These are phyloP conservation scores for Leishmania amazonensis DNA, from an alignment of 208 protist species.

Conservation along the genomic window DNA sequence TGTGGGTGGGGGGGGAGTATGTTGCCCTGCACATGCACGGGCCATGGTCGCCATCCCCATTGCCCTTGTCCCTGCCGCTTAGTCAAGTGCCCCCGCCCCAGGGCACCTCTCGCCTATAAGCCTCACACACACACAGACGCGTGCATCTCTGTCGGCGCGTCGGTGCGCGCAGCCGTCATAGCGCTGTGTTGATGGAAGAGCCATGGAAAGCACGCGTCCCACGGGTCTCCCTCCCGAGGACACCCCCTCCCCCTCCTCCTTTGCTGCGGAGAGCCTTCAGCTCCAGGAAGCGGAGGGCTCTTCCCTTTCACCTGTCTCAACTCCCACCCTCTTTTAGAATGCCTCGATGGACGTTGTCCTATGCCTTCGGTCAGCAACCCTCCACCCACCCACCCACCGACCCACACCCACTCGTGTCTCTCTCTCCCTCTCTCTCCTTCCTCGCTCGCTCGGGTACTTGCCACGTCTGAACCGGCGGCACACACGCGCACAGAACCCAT, in stretches of 20 bases:
- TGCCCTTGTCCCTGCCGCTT: not conserved
- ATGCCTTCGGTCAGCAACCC: not conserved
- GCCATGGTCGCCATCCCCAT: not conserved
- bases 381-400: not conserved
- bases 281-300: not conserved
- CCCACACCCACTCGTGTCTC: not conserved
- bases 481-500: not conserved
- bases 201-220: not conserved
- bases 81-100: not conserved
- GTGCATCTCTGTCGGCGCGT: not conserved
- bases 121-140: not conserved
- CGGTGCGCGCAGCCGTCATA: not conserved
- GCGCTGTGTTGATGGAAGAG: not conserved
- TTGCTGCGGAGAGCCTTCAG: not conserved
- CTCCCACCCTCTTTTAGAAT: not conserved
- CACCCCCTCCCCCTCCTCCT: not conserved
- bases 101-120: not conserved
- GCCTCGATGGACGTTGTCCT: not conserved
- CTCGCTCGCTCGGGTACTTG: not conserved
- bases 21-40: not conserved
- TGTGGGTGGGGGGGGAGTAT: no score
- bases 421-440: conserved; percentile 12
- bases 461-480: not conserved
- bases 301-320: not conserved
- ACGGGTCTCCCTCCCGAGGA: not conserved